Conservation (phyloP, 2,329 filamentous ascomycete genomes). For the Trichophyton benhamiae region DNA sequence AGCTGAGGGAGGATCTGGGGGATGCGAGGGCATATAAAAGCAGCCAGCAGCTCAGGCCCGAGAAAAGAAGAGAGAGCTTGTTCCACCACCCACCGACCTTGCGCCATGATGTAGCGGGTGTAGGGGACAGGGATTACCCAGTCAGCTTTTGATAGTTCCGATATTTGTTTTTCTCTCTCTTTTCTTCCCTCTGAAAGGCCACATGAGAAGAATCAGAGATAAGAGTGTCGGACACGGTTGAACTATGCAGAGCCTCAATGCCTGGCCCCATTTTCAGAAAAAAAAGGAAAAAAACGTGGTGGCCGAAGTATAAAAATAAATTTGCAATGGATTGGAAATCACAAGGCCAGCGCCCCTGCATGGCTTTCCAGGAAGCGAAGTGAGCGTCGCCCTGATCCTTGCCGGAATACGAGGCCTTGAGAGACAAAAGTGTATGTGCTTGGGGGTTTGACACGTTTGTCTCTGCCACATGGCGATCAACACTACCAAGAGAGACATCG, state of each 20-base stretch:
- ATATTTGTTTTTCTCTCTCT: background rate
- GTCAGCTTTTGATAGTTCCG: background rate
- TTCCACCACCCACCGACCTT: constrained; percentile 3
- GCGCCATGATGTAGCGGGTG: constrained; percentile 4
- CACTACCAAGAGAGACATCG: background rate
- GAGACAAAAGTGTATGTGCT: background rate
- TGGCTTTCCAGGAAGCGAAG: constrained; percentile 3
- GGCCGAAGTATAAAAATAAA: constrained; percentile 2
- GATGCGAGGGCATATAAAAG: background rate
- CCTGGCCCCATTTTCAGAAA: constrained; percentile 5
- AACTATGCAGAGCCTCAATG: constrained; percentile 6
- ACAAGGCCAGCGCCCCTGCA: constrained; percentile 4
- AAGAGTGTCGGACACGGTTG: constrained; percentile 3
- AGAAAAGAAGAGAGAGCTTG: constrained; percentile 1
- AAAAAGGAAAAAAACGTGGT: constrained; percentile 5
- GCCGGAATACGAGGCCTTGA: background rate
- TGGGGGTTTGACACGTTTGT: constrained; percentile 1
- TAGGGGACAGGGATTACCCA: constrained; percentile 1
- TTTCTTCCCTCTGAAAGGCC: constrained; percentile 1
- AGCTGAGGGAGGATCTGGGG: constrained; percentile 3
- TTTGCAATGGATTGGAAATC: constrained; percentile 1
- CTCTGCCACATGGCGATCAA: constrained; percentile 4
- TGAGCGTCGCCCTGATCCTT: constrained; percentile 2
- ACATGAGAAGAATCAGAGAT: constrained; percentile 4
- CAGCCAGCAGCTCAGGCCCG: background rate